Evolutionary conservation across 176 grass and related monocot genomes (phyloP), one percentile per base, ranked within the genome.

Genomic region (Aechmea fasciata): DNA sequence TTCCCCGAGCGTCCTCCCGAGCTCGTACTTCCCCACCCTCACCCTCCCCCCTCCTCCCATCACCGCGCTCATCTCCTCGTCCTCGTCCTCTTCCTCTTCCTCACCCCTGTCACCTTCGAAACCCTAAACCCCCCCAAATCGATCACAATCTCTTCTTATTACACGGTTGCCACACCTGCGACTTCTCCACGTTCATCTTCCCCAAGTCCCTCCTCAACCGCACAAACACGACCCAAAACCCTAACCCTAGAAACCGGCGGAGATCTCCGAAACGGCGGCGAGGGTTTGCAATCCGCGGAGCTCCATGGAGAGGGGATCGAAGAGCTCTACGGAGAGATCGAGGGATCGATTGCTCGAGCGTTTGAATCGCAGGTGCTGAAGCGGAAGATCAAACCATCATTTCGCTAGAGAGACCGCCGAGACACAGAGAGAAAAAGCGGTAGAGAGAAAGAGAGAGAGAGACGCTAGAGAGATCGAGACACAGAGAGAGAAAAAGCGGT

Each of bases 11-110:
- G 95, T 99, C 59, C 90, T 80, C 22, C 95, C 95, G 1, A 99
- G 90, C 72, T 99, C 95, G 73, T 90, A 99, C 87, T 88, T 85
- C 55, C 95, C 94, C 72, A 99, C 84, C 61, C 94, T 78, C 49
- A 87, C 93, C 75, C 80, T 85, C 65, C 80, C 81, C 10, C 76
- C 82, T 41, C 33, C 33, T 41, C 33, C 33, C 33, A 41, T 41
- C 10, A 67, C 3, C 49, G 23, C 47, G 63, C 71, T 85, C 94
- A 93, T 93, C 77, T 72, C 70, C 65, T 68, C 79, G 51, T 51
- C 77, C 26, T 3, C 13, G 50, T 55, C 41, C 18, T 23, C 28
- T 9, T 54, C 52, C 52, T 13, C n/a, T 5, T 33, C 29, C 29
- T 33, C 29, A 5, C 33, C 33, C 33, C 33, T 7, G 33, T 41